phyloP scores from a whole-genome alignment of 2,329 filamentous ascomycete species.

The Colletotrichum nymphaeae region DNA sequence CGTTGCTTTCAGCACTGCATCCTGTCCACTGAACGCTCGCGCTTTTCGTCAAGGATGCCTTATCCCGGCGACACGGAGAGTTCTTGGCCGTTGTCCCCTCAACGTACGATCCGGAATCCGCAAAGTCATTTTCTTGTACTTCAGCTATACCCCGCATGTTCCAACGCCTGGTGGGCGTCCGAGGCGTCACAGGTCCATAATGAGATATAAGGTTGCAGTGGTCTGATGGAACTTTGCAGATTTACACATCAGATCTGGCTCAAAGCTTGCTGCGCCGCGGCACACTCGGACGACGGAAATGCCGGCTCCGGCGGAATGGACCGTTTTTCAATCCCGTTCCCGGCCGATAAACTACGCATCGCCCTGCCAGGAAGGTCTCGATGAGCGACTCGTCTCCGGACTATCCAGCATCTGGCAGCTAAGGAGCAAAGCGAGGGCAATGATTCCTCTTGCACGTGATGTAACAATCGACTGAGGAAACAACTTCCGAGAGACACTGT shows the following conservation, averaged over 20 bases:
- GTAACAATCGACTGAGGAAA: neutral
- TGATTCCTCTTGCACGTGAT: neutral
- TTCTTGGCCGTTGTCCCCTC: neutral
- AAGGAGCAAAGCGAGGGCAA: neutral
- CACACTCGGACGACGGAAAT: neutral
- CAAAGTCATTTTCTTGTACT: neutral
- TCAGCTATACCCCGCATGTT: neutral
- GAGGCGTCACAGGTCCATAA: neutral
- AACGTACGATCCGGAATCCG: neutral
- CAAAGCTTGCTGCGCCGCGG: neutral
- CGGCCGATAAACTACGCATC: neutral
- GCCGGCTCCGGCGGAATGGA: neutral
- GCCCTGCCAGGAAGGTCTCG: neutral
- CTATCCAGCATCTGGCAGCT: neutral
- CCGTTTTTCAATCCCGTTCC: neutral
- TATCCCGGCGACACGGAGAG: neutral
- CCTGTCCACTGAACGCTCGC: neutral
- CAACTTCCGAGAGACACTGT: too few relatives aligned
- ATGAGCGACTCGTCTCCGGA: neutral
- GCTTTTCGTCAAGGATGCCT: neutral
- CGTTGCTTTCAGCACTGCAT: neutral
- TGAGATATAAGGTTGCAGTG: neutral
- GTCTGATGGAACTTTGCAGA: neutral
- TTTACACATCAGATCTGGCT: neutral
- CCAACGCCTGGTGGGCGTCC: neutral